Percentiles rank a stretch among this genome's conserved stretches.
phyloP scores from a whole-genome alignment of 2,329 filamentous ascomycete genomes.

The Pezicula carpinea region DNA sequence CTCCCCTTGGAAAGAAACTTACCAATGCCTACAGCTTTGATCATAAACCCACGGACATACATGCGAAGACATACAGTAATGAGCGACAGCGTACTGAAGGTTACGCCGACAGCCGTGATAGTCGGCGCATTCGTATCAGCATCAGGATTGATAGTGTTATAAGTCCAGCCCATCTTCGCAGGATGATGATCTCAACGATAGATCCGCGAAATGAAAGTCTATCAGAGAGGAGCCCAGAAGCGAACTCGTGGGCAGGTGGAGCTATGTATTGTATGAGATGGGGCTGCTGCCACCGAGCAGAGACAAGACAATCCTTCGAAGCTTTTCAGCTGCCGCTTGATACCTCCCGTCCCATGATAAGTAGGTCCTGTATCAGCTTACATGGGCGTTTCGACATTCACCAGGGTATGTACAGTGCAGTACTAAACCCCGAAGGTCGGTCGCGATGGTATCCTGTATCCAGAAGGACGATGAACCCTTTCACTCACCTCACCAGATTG shows the following conservation, averaged over 20 bases:
- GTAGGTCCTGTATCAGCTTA: no score
- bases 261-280: background rate
- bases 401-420: no score
- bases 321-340: no score
- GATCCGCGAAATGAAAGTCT: background rate
- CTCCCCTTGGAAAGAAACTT: constrained; percentile 4
- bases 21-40: constrained; percentile 33
- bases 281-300: no score
- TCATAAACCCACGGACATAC: constrained; percentile 30
- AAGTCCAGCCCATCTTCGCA: constrained; percentile 32
- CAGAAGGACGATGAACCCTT: no score
- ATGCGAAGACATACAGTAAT: constrained; percentile 28
- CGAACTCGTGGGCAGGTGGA: background rate
- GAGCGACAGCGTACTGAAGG: constrained; percentile 29
- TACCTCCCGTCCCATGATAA: no score
- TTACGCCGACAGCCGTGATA: constrained; percentile 27
- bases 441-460: no score
- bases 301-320: no score
- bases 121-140: constrained; percentile 30
- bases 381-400: no score
- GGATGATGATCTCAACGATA: background rate
- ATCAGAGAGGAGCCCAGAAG: background rate
- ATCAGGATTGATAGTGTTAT: constrained; percentile 29
- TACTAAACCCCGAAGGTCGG: no score
- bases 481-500: no score